Evolutionary conservation across 768 basidiomycete species (phyloP), one percentile per base, ranked within the genome.

Genomic region (Termitomyces sp.): DNA sequence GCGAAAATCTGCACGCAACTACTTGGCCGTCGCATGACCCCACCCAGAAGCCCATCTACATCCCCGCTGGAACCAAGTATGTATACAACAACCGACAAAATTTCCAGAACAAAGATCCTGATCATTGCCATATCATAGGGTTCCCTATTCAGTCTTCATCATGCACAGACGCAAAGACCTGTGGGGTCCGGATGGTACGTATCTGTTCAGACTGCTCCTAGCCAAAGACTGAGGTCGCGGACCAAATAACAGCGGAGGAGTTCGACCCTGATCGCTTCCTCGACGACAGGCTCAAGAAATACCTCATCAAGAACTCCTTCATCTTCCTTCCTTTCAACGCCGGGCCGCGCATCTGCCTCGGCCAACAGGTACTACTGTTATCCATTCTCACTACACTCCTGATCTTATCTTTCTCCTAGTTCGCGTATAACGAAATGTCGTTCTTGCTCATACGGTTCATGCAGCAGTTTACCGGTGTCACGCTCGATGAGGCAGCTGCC

Each of bases 201-300:
- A 24, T 7, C 51, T 26, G 50, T 56, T 55, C 7, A 5, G 6
- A n/a, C 33, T 56, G 26, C 7, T 33, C 3, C n/a, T 20, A 28
- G 4, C 6, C 22, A 7, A 12, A 28, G 16, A 16, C 18, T 40
- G 51, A 40, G 12, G 40, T 52, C 28, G 16, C 40, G 28, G 24
- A 4, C 36, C 10, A 6, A 50, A 38, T 18, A 28, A 52, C 48
- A 86, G 86, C 86, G 4, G 75, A 82, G 48, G 77, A 82, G 64
- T 88, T 88, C 56, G 87, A 90, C 64, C 87, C 87, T 0, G 85
- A 87, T 59, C 80, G 87, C 4, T 89, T 86, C 75, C 72, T 88
- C 45, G 87, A 88, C 64, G 75, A 82, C 10, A 75, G 87, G 10
- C 68, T 87, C 35, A 77, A 82, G 61, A 82, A 80, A 63, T 85